Conservation (phyloP, 129 eudicot genomes). For the Pseudognaphalium luteoalbum region DNA sequence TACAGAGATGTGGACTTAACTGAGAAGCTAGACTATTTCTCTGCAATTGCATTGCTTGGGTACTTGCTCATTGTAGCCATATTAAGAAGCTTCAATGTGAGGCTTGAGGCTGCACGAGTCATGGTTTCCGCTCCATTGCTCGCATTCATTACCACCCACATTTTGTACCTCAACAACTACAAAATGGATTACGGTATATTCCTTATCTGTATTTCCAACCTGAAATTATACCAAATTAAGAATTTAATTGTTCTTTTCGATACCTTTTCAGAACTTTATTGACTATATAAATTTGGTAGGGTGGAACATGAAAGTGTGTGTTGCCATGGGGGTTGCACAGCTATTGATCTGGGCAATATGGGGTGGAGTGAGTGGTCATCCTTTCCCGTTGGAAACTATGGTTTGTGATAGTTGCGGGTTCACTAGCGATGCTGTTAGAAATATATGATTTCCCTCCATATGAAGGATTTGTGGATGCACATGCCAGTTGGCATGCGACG, state of each 20-base stretch:
- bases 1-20: slow-evolving; percentile 80
- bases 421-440: slow-evolving; percentile 73
- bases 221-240: neutral
- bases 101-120: slow-evolving; percentile 80
- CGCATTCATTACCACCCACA: slow-evolving; percentile 80
- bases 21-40: slow-evolving; percentile 77
- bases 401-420: slow-evolving; percentile 67
- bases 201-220: neutral
- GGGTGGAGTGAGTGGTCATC: slow-evolving; percentile 73
- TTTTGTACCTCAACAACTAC: slow-evolving; percentile 77
- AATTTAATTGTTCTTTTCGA: neutral
- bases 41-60: slow-evolving; percentile 80
- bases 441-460: slow-evolving; percentile 86
- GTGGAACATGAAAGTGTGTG: slow-evolving; percentile 91
- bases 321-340: slow-evolving; percentile 65
- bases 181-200: slow-evolving; percentile 76
- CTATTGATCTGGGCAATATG: slow-evolving; percentile 79
- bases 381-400: slow-evolving; percentile 79
- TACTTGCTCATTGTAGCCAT: slow-evolving; percentile 72
- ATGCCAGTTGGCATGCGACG: slow-evolving; percentile 88
- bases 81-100: slow-evolving; percentile 68
- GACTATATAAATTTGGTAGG: slow-evolving; percentile 45
- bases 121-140: slow-evolving; percentile 92
- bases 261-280: neutral
- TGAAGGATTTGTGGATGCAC: slow-evolving; percentile 77